phyloP scores from a whole-genome alignment of 2,329 filamentous ascomycete species.

The Colletotrichum lini region DNA sequence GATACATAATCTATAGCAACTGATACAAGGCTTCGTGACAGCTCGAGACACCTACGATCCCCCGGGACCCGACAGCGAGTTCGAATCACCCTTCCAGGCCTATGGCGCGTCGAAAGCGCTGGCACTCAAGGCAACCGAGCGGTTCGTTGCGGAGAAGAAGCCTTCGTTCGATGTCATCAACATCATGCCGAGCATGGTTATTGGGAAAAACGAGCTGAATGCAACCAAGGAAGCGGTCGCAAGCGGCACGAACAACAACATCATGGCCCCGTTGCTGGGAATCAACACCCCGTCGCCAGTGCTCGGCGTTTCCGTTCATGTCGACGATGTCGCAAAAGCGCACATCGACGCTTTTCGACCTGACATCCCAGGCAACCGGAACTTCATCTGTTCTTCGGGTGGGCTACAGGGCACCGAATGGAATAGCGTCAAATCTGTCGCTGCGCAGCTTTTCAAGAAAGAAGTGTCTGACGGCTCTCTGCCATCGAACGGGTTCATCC shows the following conservation, averaged over 20 bases:
- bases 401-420: not conserved
- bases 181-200: slow-evolving; percentile 53
- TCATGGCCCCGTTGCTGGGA: slow-evolving; percentile 46
- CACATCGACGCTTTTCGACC: slow-evolving; percentile 54
- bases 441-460: not conserved
- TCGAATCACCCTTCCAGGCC: slow-evolving; percentile 45
- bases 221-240: slow-evolving; percentile 47
- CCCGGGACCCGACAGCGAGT: not conserved
- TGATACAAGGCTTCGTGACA: not conserved
- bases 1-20: not conserved
- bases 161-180: slow-evolving; percentile 54
- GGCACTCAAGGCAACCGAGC: slow-evolving; percentile 51
- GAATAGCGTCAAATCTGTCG: not conserved
- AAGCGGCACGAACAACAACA: slow-evolving; percentile 50
- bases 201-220: slow-evolving; percentile 53
- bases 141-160: slow-evolving; percentile 49
- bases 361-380: slow-evolving; percentile 48
- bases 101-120: slow-evolving; percentile 54
- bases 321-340: slow-evolving; percentile 54
- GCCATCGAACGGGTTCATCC: slow-evolving; percentile 40
- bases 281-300: slow-evolving; percentile 41
- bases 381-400: slow-evolving; percentile 46
- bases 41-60: not conserved
- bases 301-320: slow-evolving; percentile 51
- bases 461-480: slow-evolving; percentile 7